phyloP scores from a whole-genome alignment of 306 rosid genomes.

The Sicyos baderoa region DNA sequence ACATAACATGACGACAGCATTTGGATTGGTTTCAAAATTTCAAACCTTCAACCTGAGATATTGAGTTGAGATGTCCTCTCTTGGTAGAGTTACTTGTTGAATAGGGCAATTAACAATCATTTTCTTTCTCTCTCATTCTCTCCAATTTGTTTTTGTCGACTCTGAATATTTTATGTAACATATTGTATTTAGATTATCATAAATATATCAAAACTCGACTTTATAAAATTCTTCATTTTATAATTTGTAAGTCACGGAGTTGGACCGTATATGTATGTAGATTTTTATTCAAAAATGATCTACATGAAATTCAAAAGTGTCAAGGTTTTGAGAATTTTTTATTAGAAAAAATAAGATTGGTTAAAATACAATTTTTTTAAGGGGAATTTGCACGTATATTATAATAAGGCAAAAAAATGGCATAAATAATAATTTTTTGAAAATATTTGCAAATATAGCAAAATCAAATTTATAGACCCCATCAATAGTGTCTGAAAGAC shows the following conservation, averaged over 20 bases:
- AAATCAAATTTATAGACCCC: too few species aligned
- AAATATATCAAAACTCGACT: too few species aligned
- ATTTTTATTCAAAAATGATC: background rate
- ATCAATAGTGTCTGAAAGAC: too few species aligned
- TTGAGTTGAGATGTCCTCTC: slow-evolving; percentile 13
- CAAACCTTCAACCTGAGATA: slow-evolving; percentile 15
- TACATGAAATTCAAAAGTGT: background rate
- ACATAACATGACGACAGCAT: slow-evolving; percentile 11
- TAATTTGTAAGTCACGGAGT: background rate
- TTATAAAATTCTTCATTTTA: too few species aligned
- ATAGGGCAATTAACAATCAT: slow-evolving; percentile 13
- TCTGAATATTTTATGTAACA: background rate
- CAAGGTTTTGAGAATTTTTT: background rate
- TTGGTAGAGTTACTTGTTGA: background rate
- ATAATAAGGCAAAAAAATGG: too few species aligned
- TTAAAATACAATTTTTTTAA: too few species aligned
- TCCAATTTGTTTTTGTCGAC: background rate
- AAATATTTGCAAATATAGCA: too few species aligned
- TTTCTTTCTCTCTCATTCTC: background rate
- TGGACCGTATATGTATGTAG: background rate
- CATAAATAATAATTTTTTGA: too few species aligned
- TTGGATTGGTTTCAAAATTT: background rate
- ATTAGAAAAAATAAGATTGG: too few species aligned
- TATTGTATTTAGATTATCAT: background rate
- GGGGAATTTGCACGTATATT: too few species aligned